Base-by-base conservation (phyloP, 495 filamentous ascomycete genomes). In the Tetracladium setigerum region DNA sequence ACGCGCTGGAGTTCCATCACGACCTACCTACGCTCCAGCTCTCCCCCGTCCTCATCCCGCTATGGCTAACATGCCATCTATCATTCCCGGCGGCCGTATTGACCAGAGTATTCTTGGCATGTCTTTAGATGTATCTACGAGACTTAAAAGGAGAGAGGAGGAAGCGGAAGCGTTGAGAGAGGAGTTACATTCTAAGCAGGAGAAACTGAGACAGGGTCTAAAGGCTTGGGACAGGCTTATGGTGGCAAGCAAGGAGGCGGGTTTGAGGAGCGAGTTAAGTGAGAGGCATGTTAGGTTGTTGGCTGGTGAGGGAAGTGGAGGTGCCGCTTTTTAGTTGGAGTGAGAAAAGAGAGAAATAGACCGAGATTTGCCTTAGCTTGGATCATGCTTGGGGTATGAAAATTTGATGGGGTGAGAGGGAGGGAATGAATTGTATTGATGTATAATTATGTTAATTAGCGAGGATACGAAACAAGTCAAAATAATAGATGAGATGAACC, bases 251-350 rank as follows among this genome's bases (percentile, higher is more conserved):
- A 13, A 31, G 27, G 32, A 17, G 9, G 51, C 53, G 52, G 52
- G 38, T 9, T 45, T 61, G 30, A 44, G 50, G 31, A 58, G 42
- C 10, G 58, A 61, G 18, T 38, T 61, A 34, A 56, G 49, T 41
- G 55, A 54, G 44, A 36, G 50, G 18, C 52, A 55, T 44, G 52
- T 61, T 30, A 34, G 55, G 41, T 40, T 56, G 46, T 30, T 61
- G 11, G 53, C 55, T 38, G 58, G 58, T 15, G 58, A 61, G 47
- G 55, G 58, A 18, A 53, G 51, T 38, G 55, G 58, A 22, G 58
- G 58, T 33, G 53, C 52, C 24, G 58, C 58, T 0, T 61, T 61
- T 37, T 61, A 47, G 22, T 3, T 27, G 22, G 7, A 27, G 22
- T 27, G 22, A 7, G 22, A 27, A 7, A 7, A 27, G 22, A 27